Conservation (phyloP, 306 rosid genomes). For the Vigna radiata region DNA sequence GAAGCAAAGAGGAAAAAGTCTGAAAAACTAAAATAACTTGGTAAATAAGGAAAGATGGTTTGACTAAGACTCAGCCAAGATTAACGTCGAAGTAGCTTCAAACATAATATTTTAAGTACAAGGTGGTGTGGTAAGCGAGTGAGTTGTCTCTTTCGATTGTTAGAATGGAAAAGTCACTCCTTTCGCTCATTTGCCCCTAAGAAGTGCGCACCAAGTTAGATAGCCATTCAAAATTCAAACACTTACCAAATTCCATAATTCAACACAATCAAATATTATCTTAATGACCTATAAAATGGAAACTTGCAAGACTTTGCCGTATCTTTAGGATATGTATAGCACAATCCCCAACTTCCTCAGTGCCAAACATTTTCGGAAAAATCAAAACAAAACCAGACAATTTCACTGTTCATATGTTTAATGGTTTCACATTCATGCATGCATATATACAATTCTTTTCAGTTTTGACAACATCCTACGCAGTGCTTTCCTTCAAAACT, state of each 20-base stretch:
- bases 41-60: neutral
- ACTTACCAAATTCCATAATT: constrained; percentile 43
- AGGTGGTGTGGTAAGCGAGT: neutral
- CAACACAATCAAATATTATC: constrained; percentile 4
- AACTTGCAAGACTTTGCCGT: constrained; percentile 37
- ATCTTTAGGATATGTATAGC: neutral
- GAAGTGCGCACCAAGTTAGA: constrained; percentile 40
- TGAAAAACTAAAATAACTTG: neutral
- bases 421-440: constrained; percentile 5
- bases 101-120: constrained; percentile 21
- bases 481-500: constrained; percentile 46
- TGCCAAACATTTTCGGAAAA: constrained; percentile 26
- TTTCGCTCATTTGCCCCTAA: constrained; percentile 9
- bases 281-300: constrained; percentile 41
- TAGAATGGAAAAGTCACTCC: constrained; percentile 36
- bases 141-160: constrained; percentile 41
- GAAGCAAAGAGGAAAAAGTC: neutral
- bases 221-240: constrained; percentile 45
- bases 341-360: constrained; percentile 6
- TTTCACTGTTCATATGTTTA: neutral
- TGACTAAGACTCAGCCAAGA: constrained; percentile 37
- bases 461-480: no score
- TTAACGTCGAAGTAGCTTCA: constrained; percentile 33
- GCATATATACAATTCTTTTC: neutral
- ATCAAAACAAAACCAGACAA: constrained; percentile 15